A percentile compares a stretch with the other conserved stretches of the same genome.
Evolutionary conservation across 192 early-diverging fungal species (phyloP).

Genomic region (Coemansia sp.): DNA sequence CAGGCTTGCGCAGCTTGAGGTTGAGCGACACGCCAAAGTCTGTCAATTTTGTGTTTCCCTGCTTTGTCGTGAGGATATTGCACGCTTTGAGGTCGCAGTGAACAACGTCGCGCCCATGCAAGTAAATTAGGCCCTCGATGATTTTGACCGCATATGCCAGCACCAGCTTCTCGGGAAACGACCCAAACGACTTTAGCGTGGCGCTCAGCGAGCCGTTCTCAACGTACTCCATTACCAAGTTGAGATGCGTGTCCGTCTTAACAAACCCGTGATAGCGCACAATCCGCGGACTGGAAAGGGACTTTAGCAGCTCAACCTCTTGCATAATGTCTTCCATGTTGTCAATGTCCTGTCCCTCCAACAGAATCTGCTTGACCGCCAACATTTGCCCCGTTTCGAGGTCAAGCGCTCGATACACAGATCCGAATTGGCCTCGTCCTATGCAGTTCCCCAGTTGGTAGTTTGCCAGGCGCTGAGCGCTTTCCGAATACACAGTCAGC

Average conservation of each 20-base stretch:
- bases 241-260: slow-evolving; percentile 67
- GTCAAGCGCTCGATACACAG: slow-evolving; percentile 85
- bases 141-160: slow-evolving; percentile 87
- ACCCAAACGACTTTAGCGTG: slow-evolving; percentile 85
- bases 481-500: slow-evolving; percentile 51
- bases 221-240: slow-evolving; percentile 86
- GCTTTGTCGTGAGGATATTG: slow-evolving; percentile 96
- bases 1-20: slow-evolving; percentile 68
- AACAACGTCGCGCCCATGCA: slow-evolving; percentile 87
- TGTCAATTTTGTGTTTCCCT: slow-evolving; percentile 90
- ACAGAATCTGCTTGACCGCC: slow-evolving; percentile 83
- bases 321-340: slow-evolving; percentile 80
- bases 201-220: slow-evolving; percentile 92
- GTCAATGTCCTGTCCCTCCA: slow-evolving; percentile 65
- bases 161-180: slow-evolving; percentile 88
- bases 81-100: slow-evolving; percentile 97
- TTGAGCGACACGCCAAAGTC: slow-evolving; percentile 97
- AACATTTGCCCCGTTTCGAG: slow-evolving; percentile 80
- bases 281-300: slow-evolving; percentile 80
- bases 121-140: slow-evolving; percentile 83
- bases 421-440: slow-evolving; percentile 86
- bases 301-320: slow-evolving; percentile 85
- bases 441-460: slow-evolving; percentile 88
- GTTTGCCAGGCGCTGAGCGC: slow-evolving; percentile 37
- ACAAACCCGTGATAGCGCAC: slow-evolving; percentile 86